phyloP scores from a whole-genome alignment of 441 rosid species.

The Erodium trifolium region DNA sequence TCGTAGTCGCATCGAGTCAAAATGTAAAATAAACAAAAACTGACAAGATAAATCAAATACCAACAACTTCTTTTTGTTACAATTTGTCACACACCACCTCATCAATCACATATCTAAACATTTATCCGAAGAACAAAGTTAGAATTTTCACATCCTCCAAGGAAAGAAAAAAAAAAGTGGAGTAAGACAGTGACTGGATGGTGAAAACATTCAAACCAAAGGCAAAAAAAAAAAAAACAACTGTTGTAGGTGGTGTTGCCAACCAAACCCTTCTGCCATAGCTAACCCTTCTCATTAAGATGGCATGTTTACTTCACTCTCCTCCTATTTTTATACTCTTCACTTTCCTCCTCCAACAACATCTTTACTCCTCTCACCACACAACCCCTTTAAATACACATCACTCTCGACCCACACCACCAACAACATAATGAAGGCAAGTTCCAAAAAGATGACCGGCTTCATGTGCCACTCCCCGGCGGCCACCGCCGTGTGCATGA shows the following conservation, averaged over 20 bases:
- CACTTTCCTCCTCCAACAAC: constrained; percentile 2
- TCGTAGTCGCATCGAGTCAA: no score
- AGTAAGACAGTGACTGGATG: not conserved
- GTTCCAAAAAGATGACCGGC: constrained; percentile 31
- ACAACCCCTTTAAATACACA: not conserved
- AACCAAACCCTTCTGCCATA: not conserved
- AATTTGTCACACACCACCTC: no score
- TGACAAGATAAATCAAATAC: no score
- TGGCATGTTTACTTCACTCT: not conserved
- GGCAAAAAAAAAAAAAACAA: not conserved
- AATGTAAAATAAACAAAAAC: no score
- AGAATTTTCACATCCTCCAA: not conserved
- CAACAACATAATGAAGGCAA: constrained; percentile 10
- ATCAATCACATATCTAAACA: no score
- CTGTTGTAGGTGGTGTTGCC: not conserved
- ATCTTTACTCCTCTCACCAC: not conserved
- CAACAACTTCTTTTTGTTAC: no score
- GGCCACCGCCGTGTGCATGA: constrained; percentile 38
- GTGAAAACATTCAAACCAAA: not conserved
- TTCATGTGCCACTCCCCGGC: constrained; percentile 52
- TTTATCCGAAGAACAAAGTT: not conserved
- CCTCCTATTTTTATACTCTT: not conserved
- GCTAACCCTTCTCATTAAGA: not conserved
- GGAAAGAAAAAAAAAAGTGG: not conserved
- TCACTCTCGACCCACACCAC: not conserved